phyloP scores from a whole-genome alignment of 163 green algal species.

The Scenedesmus sp. region DNA sequence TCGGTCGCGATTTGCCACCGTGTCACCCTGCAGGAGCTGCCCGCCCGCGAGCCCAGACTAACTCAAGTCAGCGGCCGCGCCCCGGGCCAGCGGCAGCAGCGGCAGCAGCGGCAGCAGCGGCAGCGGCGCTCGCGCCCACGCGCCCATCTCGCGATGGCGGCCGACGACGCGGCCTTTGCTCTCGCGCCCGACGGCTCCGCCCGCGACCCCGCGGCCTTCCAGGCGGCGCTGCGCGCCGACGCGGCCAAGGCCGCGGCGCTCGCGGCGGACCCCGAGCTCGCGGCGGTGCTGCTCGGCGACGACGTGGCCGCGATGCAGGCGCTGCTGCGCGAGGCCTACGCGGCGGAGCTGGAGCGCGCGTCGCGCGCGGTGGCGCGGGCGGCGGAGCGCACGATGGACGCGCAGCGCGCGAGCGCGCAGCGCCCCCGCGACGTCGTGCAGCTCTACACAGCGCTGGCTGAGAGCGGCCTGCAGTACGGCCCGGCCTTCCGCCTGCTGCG shows the following conservation, averaged over 20 bases:
- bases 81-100: background rate
- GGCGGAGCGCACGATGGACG: constrained; percentile 87
- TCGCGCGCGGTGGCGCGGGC: constrained; percentile 48
- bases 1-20: too few species aligned
- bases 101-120: constrained; percentile 2
- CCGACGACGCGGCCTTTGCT: too few species aligned
- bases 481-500: constrained; percentile 91
- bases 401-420: constrained; percentile 78
- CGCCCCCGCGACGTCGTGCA: constrained; percentile 74
- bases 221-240: constrained; percentile 68
- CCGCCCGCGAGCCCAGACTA: too few species aligned
- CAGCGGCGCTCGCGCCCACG: too few species aligned
- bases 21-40: too few species aligned
- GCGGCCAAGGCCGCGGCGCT: constrained; percentile 67
- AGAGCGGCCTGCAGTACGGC: constrained; percentile 92
- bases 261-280: constrained; percentile 73
- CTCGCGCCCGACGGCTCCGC: constrained; percentile 78
- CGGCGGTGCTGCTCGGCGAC: constrained; percentile 70
- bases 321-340: too few species aligned
- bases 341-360: constrained; percentile 66
- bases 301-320: constrained; percentile 80
- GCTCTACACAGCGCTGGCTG: constrained; percentile 88
- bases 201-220: constrained; percentile 76
- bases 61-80: background rate
- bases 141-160: too few species aligned